Base-by-base conservation (phyloP, 768 basidiomycete genomes). In the Lactarius hatsudake region DNA sequence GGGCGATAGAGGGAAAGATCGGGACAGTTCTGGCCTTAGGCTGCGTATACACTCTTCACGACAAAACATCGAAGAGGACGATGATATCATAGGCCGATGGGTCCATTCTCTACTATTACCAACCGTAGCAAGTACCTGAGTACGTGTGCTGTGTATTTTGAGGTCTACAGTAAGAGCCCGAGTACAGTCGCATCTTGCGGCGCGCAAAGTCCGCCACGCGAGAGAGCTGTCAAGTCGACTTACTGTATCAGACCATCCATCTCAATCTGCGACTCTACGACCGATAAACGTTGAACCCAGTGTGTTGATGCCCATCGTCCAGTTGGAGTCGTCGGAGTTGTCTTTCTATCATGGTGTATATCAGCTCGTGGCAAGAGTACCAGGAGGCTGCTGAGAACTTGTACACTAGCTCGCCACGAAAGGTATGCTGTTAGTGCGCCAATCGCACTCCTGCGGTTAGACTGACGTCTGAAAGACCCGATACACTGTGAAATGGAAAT, bases 401-500 rank as follows among this genome's bases (percentile, higher is more conserved):
- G 61, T 98, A 97, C 76, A 78, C 82, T 60, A 88, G 86, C 74
- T 88, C 91, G 17, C 94, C 95, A 1, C 83, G 83, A 72, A 86
- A 84, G 69, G 94, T 95, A 71, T 64, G 87, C 78, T 20, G 7
- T 48, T 12, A 6, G 6, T 20, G 30, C 65, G 20, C 28, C n/a
- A 51, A 1, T 45, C 32, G 56, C 48, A 66, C 55, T 42, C 43
- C n/a, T 43, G 26, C 18, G 45, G 57, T n/a, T 54, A 51, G 54
- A 51, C 63, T 40, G 59, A 53, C 20, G n/a, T 5, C 36, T 55
- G 26, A 62, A 74, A 98, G 96, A 85, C 91, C 28, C 86, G 96
- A 51, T 97, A 96, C 75, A 88, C 86, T 77, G 87, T 96, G 73
- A 96, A 97, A 82, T 98, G 95, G 92, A 87, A 84, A 73, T 82